Evolutionary conservation across 257 asterid species (phyloP).

Genomic region (Plectranthus barbatus): DNA sequence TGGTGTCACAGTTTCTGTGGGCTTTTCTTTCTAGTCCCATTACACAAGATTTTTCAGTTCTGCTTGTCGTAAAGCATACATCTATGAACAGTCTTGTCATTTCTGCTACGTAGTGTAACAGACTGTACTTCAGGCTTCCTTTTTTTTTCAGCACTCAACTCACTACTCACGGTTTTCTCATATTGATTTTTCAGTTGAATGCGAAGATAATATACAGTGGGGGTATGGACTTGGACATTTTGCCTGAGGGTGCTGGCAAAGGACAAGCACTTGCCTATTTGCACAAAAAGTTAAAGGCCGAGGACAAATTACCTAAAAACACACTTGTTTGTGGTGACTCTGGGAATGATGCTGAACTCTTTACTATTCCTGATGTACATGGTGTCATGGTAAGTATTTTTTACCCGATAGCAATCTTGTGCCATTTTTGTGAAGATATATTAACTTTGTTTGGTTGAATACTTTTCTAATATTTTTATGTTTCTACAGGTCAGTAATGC

Average conservation of each 20-base stretch:
- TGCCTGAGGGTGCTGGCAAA: constrained; percentile 98
- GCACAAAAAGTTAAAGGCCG: constrained; percentile 61
- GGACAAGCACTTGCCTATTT: constrained; percentile 98
- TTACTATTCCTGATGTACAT: constrained; percentile 77
- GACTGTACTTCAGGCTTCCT: not conserved
- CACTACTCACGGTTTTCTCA: constrained; percentile 6
- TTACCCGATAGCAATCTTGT: constrained; percentile 12
- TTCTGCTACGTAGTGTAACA: not conserved
- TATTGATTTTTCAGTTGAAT: constrained; percentile 62
- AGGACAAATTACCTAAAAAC: constrained; percentile 60
- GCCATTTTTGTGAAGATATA: constrained; percentile 7
- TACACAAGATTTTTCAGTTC: constrained; percentile 1
- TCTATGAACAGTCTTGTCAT: constrained; percentile 4
- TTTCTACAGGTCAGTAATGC: constrained; percentile 81
- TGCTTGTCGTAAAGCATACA: constrained; percentile 1
- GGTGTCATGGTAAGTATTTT: constrained; percentile 84
- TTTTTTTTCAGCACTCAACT: not conserved
- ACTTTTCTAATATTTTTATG: not conserved
- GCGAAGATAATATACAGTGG: constrained; percentile 95
- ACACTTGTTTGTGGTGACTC: constrained; percentile 98
- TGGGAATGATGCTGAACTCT: constrained; percentile 93
- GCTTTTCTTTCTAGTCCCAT: constrained; percentile 7
- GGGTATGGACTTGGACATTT: constrained; percentile 89
- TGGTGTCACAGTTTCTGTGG: constrained; percentile 4
- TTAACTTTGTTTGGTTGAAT: constrained; percentile 5